Conservation (phyloP, 1,284 basidiomycete species). For the Tranzscheliella williamsii region DNA sequence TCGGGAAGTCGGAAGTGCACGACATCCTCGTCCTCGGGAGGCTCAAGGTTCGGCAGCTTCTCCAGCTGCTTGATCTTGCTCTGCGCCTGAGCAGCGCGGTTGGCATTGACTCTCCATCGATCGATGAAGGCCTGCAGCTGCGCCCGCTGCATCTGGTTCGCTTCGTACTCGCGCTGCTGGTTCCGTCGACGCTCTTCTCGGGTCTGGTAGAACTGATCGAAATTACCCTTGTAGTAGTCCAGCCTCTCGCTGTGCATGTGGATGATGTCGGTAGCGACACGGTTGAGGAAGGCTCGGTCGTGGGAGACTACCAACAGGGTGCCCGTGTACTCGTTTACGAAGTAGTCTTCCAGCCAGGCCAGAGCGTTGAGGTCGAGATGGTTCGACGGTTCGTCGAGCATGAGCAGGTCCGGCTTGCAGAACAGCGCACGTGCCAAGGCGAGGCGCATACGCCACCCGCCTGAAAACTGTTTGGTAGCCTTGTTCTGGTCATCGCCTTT, state of each 20-base stretch:
- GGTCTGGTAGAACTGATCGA: conserved; percentile 97
- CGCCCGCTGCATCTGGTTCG: conserved; percentile 90
- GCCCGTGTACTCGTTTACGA: conserved; percentile 82
- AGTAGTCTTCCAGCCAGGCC: conserved; percentile 67
- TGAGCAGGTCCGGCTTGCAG: conserved; percentile 70
- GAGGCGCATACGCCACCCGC: conserved; percentile 99
- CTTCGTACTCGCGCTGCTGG: conserved; percentile 75
- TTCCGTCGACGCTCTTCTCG: conserved; percentile 92
- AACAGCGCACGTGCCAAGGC: conserved; percentile 94
- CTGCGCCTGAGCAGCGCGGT: conserved; percentile 73
- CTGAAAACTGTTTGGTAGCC: conserved; percentile 78
- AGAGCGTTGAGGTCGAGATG: conserved; percentile 70
- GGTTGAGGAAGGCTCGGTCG: conserved; percentile 97
- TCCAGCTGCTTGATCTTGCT: conserved; percentile 98
- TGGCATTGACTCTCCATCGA: conserved; percentile 59
- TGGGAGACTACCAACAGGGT: conserved; percentile 97
- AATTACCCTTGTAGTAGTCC: conserved; percentile 98
- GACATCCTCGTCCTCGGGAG: conserved; percentile 81
- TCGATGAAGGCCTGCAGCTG: conserved; percentile 93
- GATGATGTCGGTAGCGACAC: conserved; percentile 95
- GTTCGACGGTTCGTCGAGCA: conserved; percentile 77
- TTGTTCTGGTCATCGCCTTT: conserved; percentile 76
- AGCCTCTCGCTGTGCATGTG: conserved; percentile 93
- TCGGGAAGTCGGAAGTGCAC: conserved; percentile 67
- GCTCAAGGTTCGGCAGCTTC: conserved; percentile 90